A percentile compares a stretch with the other conserved stretches of the same genome.
These are phyloP conservation scores for Mrakia blollopis DNA, from an alignment of 768 basidiomycete genomes.

Conservation along the genomic window DNA sequence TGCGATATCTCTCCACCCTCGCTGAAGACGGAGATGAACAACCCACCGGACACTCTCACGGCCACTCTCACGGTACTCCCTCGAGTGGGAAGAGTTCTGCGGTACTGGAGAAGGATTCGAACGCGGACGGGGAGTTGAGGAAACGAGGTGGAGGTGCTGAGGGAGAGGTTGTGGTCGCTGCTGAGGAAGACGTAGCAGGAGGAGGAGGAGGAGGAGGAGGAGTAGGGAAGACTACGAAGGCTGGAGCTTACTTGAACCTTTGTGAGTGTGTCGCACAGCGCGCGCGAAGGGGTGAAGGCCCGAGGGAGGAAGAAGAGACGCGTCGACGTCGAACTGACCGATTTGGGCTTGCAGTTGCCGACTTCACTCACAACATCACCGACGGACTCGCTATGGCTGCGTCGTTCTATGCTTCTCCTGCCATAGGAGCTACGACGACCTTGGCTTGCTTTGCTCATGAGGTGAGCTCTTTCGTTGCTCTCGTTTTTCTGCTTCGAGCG, in stretches of 20 bases:
- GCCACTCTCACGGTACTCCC: slow-evolving; percentile 58
- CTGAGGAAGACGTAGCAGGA: slow-evolving; percentile 21
- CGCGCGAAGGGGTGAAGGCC: background rate
- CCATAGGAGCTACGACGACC: slow-evolving; percentile 91
- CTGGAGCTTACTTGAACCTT: slow-evolving; percentile 86
- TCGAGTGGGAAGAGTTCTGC: slow-evolving; percentile 36
- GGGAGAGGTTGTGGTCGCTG: slow-evolving; percentile 32
- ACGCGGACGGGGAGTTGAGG: background rate
- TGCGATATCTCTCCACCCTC: slow-evolving; percentile 24
- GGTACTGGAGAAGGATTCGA: background rate
- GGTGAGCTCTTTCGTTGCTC: background rate
- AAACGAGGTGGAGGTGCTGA: slow-evolving; percentile 8
- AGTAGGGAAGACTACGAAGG: slow-evolving; percentile 52
- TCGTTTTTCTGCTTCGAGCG: background rate
- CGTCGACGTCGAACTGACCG: background rate
- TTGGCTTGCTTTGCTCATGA: slow-evolving; percentile 57
- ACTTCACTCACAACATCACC: slow-evolving; percentile 50
- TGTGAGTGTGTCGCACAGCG: slow-evolving; percentile 90
- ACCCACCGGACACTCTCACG: slow-evolving; percentile 44
- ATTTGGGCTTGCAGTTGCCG: background rate
- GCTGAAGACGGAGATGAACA: slow-evolving; percentile 49
- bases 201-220: no score
- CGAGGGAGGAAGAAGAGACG: background rate
- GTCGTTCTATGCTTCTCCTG: slow-evolving; percentile 91
- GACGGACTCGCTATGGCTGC: slow-evolving; percentile 92